Percentiles rank a stretch among this genome's conserved stretches.
phyloP scores from a whole-genome alignment of 2,329 filamentous ascomycete genomes.

The Fusarium nodosum region DNA sequence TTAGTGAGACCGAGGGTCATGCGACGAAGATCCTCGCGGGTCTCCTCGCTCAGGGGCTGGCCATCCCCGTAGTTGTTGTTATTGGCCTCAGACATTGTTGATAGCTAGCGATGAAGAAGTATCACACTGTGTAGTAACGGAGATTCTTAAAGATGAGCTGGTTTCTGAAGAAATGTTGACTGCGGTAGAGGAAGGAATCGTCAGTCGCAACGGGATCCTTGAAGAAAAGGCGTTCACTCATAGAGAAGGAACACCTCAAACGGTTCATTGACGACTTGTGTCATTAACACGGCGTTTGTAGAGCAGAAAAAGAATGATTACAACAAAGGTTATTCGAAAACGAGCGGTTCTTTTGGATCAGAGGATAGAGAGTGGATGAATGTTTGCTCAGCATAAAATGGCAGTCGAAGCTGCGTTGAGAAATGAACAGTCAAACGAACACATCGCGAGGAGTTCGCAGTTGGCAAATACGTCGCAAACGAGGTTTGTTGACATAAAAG shows the following conservation, averaged over 20 bases:
- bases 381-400: conserved; percentile 17
- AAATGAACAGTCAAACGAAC: not conserved
- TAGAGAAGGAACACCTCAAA: conserved; percentile 18
- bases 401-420: not conserved
- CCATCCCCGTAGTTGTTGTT: not conserved
- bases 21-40: conserved; percentile 32
- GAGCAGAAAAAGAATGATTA: not conserved
- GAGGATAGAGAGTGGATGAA: not conserved
- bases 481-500: not conserved
- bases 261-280: conserved; percentile 1
- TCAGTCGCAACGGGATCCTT: not conserved
- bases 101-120: not conserved
- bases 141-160: not conserved
- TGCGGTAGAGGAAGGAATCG: not conserved
- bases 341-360: not conserved
- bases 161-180: conserved; percentile 9
- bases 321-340: not conserved
- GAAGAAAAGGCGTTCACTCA: not conserved
- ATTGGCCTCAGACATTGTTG: conserved; percentile 9
- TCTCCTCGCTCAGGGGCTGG: conserved; percentile 20
- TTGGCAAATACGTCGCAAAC: not conserved
- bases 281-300: conserved; percentile 14
- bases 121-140: not conserved
- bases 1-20: conserved; percentile 45
- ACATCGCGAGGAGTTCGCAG: not conserved